phyloP scores from a whole-genome alignment of 2,329 filamentous ascomycete genomes.

The Colletotrichum tanaceti region DNA sequence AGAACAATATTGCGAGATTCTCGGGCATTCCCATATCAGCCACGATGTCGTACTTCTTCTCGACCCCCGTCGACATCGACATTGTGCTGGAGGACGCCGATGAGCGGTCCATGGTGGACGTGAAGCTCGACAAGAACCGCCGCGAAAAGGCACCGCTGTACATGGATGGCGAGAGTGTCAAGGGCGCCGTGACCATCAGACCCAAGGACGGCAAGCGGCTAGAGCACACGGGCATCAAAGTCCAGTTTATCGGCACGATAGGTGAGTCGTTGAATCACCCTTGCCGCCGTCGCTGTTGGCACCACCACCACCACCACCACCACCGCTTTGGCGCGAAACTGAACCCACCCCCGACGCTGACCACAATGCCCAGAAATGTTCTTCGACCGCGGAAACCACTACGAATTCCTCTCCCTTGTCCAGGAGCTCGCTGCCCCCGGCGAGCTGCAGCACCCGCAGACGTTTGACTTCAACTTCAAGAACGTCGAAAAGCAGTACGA shows the following conservation, averaged over 20 bases:
- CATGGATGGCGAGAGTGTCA: slow-evolving; percentile 98
- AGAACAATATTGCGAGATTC: slow-evolving; percentile 11
- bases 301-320: slow-evolving; percentile 14
- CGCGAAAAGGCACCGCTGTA: slow-evolving; percentile 97
- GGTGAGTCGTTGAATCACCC: slow-evolving; percentile 62
- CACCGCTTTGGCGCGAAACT: neutral
- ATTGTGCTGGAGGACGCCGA: slow-evolving; percentile 96
- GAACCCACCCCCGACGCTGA: slow-evolving; percentile 12
- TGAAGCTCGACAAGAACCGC: slow-evolving; percentile 98
- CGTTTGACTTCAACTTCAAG: slow-evolving; percentile 99
- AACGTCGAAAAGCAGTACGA: slow-evolving; percentile 99
- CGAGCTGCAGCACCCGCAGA: slow-evolving; percentile 98
- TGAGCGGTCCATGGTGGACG: slow-evolving; percentile 93
- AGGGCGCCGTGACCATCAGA: slow-evolving; percentile 92
- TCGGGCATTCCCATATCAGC: slow-evolving; percentile 34
- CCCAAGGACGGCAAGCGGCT: slow-evolving; percentile 98
- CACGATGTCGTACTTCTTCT: slow-evolving; percentile 96
- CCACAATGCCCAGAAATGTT: slow-evolving; percentile 82
- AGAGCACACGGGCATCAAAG: slow-evolving; percentile 99
- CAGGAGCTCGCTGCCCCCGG: slow-evolving; percentile 97
- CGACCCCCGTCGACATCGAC: slow-evolving; percentile 98
- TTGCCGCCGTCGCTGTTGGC: too few relatives aligned
- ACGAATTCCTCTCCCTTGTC: slow-evolving; percentile 97
- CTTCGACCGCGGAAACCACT: slow-evolving; percentile 98
- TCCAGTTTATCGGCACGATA: slow-evolving; percentile 99